Evolutionary conservation across 352 stramenopile species (phyloP).

Genomic region (Phytophthora meadii): DNA sequence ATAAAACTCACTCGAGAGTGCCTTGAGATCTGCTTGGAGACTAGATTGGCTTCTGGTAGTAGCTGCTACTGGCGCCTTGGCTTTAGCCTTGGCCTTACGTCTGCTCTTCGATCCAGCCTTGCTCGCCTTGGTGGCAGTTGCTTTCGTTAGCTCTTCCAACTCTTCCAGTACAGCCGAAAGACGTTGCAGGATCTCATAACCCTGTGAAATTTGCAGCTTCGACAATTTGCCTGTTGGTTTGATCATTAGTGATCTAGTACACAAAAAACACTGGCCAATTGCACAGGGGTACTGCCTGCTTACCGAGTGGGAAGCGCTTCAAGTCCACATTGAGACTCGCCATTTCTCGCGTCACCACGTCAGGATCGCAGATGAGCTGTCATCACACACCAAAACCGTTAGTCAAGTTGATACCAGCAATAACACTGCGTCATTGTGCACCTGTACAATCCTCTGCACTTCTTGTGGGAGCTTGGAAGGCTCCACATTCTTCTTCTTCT

Average conservation of each 20-base stretch:
- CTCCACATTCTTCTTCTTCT: conserved; percentile 37
- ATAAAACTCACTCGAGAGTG: conserved; percentile 74
- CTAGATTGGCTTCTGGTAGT: conserved; percentile 24
- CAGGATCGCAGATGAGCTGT: conserved; percentile 61
- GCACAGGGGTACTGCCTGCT: not conserved
- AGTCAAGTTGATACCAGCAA: not conserved
- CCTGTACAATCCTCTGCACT: conserved; percentile 52
- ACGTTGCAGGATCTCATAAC: conserved; percentile 61
- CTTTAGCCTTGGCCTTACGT: conserved; percentile 36
- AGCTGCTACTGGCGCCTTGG: conserved; percentile 27
- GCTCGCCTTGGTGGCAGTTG: conserved; percentile 9
- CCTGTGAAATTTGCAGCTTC: conserved; percentile 68
- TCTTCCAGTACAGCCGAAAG: conserved; percentile 52
- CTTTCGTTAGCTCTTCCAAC: conserved; percentile 41
- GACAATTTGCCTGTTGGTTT: conserved; percentile 45
- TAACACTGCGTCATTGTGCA: conserved; percentile 1
- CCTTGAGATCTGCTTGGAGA: conserved; percentile 50
- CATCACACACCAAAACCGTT: not conserved
- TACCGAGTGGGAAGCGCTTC: conserved; percentile 60
- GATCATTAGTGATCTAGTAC: not conserved
- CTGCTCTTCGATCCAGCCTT: conserved; percentile 30
- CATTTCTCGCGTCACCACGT: conserved; percentile 58
- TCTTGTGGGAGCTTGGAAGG: conserved; percentile 36
- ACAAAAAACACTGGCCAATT: not conserved
- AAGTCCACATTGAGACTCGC: conserved; percentile 56